These are phyloP conservation scores for Shiraia bambusicola DNA, from an alignment of 2,329 filamentous ascomycete species.

Conservation along the genomic window DNA sequence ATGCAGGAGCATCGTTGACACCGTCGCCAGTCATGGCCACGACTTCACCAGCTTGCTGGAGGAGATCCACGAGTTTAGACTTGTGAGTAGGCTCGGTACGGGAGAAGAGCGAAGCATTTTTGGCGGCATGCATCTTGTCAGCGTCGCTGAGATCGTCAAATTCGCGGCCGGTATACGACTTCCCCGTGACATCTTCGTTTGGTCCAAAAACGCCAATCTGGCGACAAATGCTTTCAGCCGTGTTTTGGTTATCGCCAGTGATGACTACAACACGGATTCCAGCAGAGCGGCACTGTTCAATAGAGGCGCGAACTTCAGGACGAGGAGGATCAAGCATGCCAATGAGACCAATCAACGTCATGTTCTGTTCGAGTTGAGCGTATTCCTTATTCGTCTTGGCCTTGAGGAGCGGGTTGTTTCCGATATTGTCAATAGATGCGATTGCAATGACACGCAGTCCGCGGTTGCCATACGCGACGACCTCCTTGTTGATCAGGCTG, in stretches of 20 bases:
- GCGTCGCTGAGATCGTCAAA: constrained; percentile 80
- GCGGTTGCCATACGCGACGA: constrained; percentile 86
- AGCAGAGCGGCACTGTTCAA: constrained; percentile 84
- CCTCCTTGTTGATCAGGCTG: constrained; percentile 72
- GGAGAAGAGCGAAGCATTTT: constrained; percentile 87
- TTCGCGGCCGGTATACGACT: constrained; percentile 93
- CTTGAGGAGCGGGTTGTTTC: constrained; percentile 67
- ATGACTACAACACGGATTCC: constrained; percentile 97
- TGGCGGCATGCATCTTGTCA: constrained; percentile 82
- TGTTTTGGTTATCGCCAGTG: constrained; percentile 97
- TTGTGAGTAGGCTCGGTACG: constrained; percentile 95
- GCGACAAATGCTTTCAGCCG: constrained; percentile 94
- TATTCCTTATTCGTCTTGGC: constrained; percentile 87
- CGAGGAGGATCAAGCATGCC: constrained; percentile 97
- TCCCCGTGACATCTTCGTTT: constrained; percentile 80
- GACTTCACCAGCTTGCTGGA: constrained; percentile 89
- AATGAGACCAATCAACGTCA: constrained; percentile 91
- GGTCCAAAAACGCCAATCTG: constrained; percentile 91
- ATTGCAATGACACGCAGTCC: constrained; percentile 94
- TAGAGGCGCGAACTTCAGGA: constrained; percentile 83
- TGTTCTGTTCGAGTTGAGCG: constrained; percentile 81
- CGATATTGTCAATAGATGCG: constrained; percentile 77
- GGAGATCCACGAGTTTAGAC: constrained; percentile 93
- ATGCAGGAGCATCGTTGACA: constrained; percentile 94
- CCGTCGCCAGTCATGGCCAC: constrained; percentile 99